Evolutionary conservation across 2,329 filamentous ascomycete species (phyloP), one percentile per base, ranked within the genome.

Genomic region (Pseudocercospora crystallina): DNA sequence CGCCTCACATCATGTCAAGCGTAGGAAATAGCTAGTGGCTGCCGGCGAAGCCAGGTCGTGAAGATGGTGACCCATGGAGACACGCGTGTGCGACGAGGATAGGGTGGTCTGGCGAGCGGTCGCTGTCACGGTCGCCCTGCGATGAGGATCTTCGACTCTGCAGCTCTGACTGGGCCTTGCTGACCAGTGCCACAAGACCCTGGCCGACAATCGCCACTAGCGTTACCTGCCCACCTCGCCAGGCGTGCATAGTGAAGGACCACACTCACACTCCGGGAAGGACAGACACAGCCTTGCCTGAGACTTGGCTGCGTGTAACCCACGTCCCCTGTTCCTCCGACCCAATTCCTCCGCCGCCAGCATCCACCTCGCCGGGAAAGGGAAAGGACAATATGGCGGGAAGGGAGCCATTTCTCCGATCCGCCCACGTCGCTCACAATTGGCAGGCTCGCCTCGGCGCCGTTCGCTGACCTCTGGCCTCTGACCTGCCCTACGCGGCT

Each of bases 361-460:
- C 10, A 37, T 20, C 31, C 47, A 20, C 20, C 31, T 17, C 14
- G n/a, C 32, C 20, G 20, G 20, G 20, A 26, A 7, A 26, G 20
- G 20, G 29, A 13, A 43, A 9, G 33, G 31, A 26, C 29, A 33
- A 31, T 43, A 38, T 14, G 15, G 30, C 33, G 29, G 35, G 35
- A 15, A 8, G 29, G 20, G 33, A 33, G 34, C 14, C 40, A n/a
- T 13, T 17, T 31, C 49, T 52, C 34, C 40, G 40, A n/a, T 32
- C 30, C 9, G 13, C 38, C 41, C 36, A 42, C 20, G 20, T 26
- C 20, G 20, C 20, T 26, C 20, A 26, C 20, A 13, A 33, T 29
- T 32, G 30, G 20, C 44, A 54, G 43, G 38, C 51, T 55, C 20
- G 52, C 52, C 52, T 48, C 53, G 49, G 53, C 53, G 53, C 45